phyloP scores from a whole-genome alignment of 805 yeast genomes.

The Wickerhamomyces ciferrii region DNA sequence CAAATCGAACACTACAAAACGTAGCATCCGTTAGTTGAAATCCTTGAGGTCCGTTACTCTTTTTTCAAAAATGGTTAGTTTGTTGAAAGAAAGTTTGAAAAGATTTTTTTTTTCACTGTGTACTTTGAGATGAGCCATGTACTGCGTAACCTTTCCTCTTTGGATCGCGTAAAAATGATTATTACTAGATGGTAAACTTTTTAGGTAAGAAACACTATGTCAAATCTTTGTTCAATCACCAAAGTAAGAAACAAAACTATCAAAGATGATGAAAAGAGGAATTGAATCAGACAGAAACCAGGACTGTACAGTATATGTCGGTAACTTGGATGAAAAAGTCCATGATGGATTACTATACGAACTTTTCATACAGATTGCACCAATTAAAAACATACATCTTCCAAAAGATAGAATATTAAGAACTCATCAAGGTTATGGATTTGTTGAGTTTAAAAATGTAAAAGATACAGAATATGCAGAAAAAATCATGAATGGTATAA shows the following conservation, averaged over 20 bases:
- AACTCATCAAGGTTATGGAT: conserved; percentile 83
- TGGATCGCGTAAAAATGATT: no score
- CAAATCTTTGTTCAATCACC: no score
- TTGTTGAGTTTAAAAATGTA: conserved; percentile 59
- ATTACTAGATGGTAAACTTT: no score
- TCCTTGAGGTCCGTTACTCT: background rate
- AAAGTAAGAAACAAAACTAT: background rate
- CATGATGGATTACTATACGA: conserved; percentile 73
- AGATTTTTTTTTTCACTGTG: background rate
- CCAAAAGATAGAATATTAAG: conserved; percentile 75
- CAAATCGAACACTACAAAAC: background rate
- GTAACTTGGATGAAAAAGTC: conserved; percentile 74
- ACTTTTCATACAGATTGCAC: conserved; percentile 80
- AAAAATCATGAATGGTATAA: conserved; percentile 52
- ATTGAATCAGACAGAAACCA: conserved; percentile 42
- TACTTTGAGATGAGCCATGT: no score
- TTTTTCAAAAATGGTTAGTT: background rate
- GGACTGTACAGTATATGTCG: conserved; percentile 68
- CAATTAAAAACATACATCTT: conserved; percentile 61
- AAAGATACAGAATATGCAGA: conserved; percentile 69
- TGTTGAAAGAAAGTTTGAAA: background rate
- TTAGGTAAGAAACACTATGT: no score
- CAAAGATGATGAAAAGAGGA: background rate
- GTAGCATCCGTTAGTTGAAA: background rate
- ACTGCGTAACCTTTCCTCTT: no score